Base-by-base conservation (phyloP, 768 basidiomycete species). In the Mrakia blollopis region DNA sequence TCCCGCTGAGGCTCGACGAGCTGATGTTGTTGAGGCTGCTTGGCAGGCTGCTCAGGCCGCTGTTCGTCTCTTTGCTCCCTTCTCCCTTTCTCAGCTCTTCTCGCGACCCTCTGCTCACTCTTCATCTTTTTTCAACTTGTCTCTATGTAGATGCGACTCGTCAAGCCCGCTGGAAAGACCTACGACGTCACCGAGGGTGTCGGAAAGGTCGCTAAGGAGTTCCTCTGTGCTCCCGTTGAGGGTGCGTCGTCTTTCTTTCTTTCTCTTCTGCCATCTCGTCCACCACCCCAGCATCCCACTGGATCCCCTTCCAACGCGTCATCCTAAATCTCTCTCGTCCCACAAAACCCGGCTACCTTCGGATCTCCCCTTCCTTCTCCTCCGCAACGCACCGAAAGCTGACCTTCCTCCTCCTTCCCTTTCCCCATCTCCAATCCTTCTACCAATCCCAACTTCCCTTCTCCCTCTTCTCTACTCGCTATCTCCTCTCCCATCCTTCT, bases 111-210 rank as follows among this genome's bases (percentile, higher is more conserved):
- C 4, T 50, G 47, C 47, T 50, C 16, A 50, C 47, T 50, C 47
- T 50, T 7, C 2, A 21, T 18, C 18, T 18, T 50, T 39, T n/a
- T 16, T 6, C 1, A 16, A n/a, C 35, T 75, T 37, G 25, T 39
- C 16, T 52, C 1, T 62, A 28, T 32, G 21, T 32, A 79, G 79
- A 90, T 94, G 91, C 89, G 97, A 78, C 87, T 91, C 74, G 86
- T 97, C 82, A 94, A 94, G 84, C 91, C 90, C 67, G 95, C 94
- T 47, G 92, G 91, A 85, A 95, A 92, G 86, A 98, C 98, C 86
- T 98, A 93, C 91, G 88, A 88, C 63, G 90, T 98, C 73, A 98
- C 96, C 32, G 93, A 98, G 39, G 89, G 89, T 63, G 91, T 98
- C 63, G 86, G 85, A 75, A 90, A 90, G 82, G 87, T 90, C 50